Conservation (phyloP, 306 rosid genomes). For the Trifolium fragiferum region DNA sequence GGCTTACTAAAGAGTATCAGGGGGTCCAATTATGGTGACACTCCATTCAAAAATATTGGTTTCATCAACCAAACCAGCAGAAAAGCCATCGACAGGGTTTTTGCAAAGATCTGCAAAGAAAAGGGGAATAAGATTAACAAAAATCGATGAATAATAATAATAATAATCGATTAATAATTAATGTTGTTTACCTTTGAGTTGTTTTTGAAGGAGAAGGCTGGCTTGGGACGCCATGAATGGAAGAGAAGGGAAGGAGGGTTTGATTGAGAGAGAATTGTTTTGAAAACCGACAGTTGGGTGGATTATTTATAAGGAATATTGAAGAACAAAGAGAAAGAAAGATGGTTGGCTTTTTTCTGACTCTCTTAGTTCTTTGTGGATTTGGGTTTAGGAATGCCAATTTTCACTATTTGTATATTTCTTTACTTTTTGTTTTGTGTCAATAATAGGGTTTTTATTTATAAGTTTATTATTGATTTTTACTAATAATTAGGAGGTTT, state of each 20-base stretch:
- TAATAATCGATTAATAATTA: neutral
- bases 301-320: conserved; percentile 13
- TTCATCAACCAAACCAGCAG: conserved; percentile 95
- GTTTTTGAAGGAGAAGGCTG: conserved; percentile 94
- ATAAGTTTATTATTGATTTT: too few relatives aligned
- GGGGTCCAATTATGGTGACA: conserved; percentile 97
- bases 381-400: conserved; percentile 15
- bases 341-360: conserved; percentile 19
- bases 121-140: neutral
- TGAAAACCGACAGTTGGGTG: conserved; percentile 27
- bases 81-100: conserved; percentile 92
- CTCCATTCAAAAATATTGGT: conserved; percentile 96
- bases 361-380: conserved; percentile 6
- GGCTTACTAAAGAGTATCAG: conserved; percentile 94
- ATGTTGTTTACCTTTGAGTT: conserved; percentile 72
- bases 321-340: neutral
- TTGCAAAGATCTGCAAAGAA: conserved; percentile 86
- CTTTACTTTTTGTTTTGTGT: neutral
- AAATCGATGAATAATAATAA: neutral
- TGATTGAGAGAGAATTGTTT: neutral
- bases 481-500: too few relatives aligned
- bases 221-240: conserved; percentile 80
- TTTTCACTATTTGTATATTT: neutral
- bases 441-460: neutral
- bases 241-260: neutral